Evolutionary conservation across 352 stramenopile genomes (phyloP).

Genomic region (Pythium chondricola): DNA sequence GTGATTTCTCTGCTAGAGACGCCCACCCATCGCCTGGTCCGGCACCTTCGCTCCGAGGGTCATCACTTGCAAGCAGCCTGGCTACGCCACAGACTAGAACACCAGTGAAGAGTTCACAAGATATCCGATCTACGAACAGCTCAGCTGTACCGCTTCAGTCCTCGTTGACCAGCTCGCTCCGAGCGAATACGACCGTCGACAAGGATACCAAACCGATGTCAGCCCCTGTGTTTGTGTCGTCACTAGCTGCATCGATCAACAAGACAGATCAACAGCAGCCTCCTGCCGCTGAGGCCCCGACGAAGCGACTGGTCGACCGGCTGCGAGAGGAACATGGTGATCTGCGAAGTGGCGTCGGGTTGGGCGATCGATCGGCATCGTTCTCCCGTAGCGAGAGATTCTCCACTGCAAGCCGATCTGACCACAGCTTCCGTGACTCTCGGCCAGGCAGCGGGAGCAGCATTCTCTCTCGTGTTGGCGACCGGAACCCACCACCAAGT

Average conservation of each 20-base stretch:
- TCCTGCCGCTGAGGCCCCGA: too few relatives aligned
- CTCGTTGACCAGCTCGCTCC: neutral
- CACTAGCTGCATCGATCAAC: neutral
- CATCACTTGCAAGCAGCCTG: conserved; percentile 11
- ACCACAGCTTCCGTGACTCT: neutral
- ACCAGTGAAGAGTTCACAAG: conserved; percentile 37
- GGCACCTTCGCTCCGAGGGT: conserved; percentile 2
- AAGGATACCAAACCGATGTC: neutral
- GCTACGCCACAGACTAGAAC: conserved; percentile 1
- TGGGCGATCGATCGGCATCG: neutral
- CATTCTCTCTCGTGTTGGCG: conserved; percentile 16
- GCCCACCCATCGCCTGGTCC: conserved; percentile 2
- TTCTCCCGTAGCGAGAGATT: neutral
- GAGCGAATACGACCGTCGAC: neutral
- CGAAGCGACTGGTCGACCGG: conserved; percentile 4
- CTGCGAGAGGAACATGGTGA: conserved; percentile 4
- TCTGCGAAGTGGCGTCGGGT: neutral
- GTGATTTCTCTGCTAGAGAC: conserved; percentile 7
- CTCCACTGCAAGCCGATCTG: neutral
- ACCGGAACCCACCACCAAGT: conserved; percentile 1
- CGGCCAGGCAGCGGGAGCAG: neutral
- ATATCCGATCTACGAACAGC: conserved; percentile 31
- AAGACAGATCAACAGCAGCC: conserved; percentile 8
- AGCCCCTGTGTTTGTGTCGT: conserved; percentile 12
- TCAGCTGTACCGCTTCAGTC: conserved; percentile 2